Percentiles rank a stretch among this genome's conserved stretches.
Evolutionary conservation across 768 basidiomycete genomes (phyloP).

Genomic region (Suillus placidus): DNA sequence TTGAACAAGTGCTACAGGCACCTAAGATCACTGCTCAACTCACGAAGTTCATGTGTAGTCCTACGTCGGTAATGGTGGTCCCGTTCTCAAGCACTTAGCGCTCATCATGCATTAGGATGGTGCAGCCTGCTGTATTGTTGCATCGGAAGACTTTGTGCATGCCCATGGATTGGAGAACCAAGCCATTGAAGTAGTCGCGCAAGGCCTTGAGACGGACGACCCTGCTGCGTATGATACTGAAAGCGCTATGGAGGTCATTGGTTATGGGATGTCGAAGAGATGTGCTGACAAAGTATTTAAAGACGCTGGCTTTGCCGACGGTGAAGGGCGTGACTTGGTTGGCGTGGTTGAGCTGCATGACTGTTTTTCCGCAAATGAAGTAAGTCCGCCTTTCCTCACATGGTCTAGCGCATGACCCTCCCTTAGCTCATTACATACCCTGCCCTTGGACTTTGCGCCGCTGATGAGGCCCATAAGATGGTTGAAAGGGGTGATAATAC

Average conservation of each 20-base stretch:
- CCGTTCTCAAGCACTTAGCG: not conserved
- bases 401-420: conserved; percentile 1
- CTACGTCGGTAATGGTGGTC: conserved; percentile 58
- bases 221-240: conserved; percentile 63
- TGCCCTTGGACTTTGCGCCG: conserved; percentile 70
- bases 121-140: conserved; percentile 76
- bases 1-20: conserved; percentile 67
- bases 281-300: conserved; percentile 71
- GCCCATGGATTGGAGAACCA: conserved; percentile 77
- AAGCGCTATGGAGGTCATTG: conserved; percentile 82
- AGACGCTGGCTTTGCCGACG: conserved; percentile 68
- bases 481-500: conserved; percentile 82
- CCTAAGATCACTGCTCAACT: conserved; percentile 72
- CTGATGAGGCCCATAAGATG: conserved; percentile 70
- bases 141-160: conserved; percentile 78
- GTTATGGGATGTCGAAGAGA: conserved; percentile 73
- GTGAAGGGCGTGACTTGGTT: conserved; percentile 67
- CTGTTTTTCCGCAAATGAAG: conserved; percentile 85
- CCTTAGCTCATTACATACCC: conserved; percentile 77
- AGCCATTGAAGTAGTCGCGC: conserved; percentile 79
- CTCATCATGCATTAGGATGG: conserved; percentile 52
- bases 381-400: conserved; percentile 25
- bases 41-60: conserved; percentile 87
- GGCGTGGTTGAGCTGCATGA: conserved; percentile 89
- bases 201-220: conserved; percentile 67